Conservation (phyloP, 257 asterid genomes). For the Mentha longifolia region DNA sequence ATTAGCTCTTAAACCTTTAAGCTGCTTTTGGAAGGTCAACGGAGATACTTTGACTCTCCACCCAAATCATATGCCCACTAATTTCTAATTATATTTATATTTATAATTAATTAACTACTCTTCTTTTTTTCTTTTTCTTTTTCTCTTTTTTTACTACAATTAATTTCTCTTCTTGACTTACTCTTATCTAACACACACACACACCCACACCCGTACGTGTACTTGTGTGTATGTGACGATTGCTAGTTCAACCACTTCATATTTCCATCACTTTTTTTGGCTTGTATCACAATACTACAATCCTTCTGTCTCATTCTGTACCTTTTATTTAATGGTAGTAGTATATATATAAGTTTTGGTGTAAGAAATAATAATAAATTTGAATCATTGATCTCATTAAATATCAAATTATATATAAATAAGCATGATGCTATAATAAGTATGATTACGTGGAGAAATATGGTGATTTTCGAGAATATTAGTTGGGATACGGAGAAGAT, state of each 20-base stretch:
- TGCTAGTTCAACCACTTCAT: conserved; percentile 41
- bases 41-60: conserved; percentile 26
- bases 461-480: too few species aligned
- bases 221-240: conserved; percentile 14
- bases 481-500: too few species aligned
- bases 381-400: too few species aligned
- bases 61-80: conserved; percentile 20
- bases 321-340: neutral
- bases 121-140: too few species aligned
- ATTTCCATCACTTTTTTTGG: conserved; percentile 9
- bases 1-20: conserved; percentile 24
- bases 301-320: conserved; percentile 16
- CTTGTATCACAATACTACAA: conserved; percentile 12
- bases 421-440: too few species aligned
- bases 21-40: conserved; percentile 49
- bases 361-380: too few species aligned
- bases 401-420: too few species aligned
- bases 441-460: too few species aligned
- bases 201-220: neutral
- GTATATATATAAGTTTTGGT: too few species aligned
- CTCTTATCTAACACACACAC: neutral
- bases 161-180: neutral
- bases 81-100: conserved; percentile 14
- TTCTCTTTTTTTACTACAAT: too few species aligned
- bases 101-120: too few species aligned